Percentiles rank a stretch among this genome's conserved stretches.
These are phyloP conservation scores for Glycine tomentella DNA, from an alignment of 306 rosid genomes.

Conservation along the genomic window DNA sequence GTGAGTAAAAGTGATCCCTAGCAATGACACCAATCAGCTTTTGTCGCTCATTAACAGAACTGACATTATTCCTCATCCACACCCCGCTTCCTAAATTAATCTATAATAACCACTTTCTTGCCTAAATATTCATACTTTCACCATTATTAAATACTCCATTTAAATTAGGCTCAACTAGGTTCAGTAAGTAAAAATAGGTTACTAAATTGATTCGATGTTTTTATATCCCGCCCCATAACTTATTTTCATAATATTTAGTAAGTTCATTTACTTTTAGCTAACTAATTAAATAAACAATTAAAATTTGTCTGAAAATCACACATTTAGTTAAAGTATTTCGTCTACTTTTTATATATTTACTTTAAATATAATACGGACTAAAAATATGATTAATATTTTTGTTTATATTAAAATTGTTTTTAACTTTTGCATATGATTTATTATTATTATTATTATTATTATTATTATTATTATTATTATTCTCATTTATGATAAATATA, in stretches of 20 bases:
- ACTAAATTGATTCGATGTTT: not conserved
- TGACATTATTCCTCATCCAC: constrained; percentile 60
- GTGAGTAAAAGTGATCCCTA: constrained; percentile 49
- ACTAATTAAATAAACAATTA: no score
- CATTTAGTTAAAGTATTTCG: not conserved
- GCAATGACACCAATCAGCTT: constrained; percentile 65
- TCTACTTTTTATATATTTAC: not conserved
- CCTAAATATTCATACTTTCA: constrained; percentile 10
- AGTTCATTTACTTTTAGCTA: no score
- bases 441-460: no score
- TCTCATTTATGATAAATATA: not conserved
- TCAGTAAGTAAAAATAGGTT: not conserved
- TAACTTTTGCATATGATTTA: not conserved
- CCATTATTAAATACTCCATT: not conserved
- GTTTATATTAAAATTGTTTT: not conserved
- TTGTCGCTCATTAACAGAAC: constrained; percentile 60
- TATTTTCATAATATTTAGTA: not conserved
- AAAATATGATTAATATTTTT: not conserved
- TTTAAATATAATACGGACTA: not conserved
- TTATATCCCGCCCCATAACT: no score
- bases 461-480: no score
- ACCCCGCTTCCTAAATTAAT: constrained; percentile 11
- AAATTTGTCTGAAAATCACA: not conserved
- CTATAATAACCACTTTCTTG: constrained; percentile 17
- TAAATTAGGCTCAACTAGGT: not conserved